Evolutionary conservation across 176 grass and related monocot species (phyloP).

Genomic region (Oryza glumipatula): DNA sequence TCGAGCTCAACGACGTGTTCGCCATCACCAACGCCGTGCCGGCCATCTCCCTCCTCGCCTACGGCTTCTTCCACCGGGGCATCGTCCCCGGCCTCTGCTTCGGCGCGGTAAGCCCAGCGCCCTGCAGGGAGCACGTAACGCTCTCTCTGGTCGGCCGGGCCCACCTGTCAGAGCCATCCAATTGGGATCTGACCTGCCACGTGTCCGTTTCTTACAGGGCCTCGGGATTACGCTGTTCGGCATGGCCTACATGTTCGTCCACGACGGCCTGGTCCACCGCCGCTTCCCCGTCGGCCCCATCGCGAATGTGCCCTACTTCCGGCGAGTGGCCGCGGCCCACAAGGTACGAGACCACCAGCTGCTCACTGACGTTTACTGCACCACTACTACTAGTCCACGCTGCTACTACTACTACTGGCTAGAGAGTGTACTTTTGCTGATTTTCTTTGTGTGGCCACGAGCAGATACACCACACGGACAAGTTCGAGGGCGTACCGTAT

Average conservation of each 20-base stretch:
- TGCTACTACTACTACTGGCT: not conserved
- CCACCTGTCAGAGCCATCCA: not conserved
- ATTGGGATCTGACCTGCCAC: constrained; percentile 36
- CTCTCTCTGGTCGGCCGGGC: not conserved
- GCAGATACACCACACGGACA: constrained; percentile 92
- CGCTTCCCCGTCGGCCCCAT: constrained; percentile 91
- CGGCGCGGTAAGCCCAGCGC: constrained; percentile 61
- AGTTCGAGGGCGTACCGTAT: constrained; percentile 82
- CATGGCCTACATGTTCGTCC: constrained; percentile 99
- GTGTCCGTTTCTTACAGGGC: constrained; percentile 50
- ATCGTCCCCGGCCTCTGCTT: constrained; percentile 87
- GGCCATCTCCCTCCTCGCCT: constrained; percentile 74
- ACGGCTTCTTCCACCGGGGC: constrained; percentile 78
- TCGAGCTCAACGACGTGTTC: constrained; percentile 98
- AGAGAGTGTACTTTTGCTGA: not conserved
- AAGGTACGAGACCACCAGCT: constrained; percentile 49
- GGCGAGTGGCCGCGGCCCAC: constrained; percentile 78
- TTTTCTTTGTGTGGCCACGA: constrained; percentile 34
- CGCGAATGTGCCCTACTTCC: constrained; percentile 95
- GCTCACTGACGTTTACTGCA: not conserved
- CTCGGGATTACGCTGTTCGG: constrained; percentile 94
- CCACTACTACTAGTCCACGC: too few relatives aligned
- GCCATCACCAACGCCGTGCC: constrained; percentile 88
- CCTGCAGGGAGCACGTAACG: not conserved
- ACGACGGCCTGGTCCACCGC: constrained; percentile 97